Conservation (phyloP, 1,139 yeast genomes). For the Debaryomycetaceae sp. region DNA sequence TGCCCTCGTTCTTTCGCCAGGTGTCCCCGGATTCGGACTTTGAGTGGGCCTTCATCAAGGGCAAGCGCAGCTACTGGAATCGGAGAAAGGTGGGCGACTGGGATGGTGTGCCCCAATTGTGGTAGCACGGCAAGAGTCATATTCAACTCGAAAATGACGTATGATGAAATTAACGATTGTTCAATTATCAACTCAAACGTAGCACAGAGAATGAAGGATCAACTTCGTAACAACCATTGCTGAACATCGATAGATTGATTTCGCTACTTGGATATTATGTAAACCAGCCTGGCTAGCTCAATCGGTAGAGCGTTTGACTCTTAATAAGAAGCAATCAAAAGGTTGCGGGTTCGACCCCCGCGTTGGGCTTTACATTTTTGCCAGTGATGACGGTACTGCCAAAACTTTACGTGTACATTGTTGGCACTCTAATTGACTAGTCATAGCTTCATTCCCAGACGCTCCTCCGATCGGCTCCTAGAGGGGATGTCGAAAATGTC, state of each 20-base stretch:
- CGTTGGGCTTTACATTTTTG: conserved; percentile 32
- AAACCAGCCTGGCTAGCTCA: conserved; percentile 16
- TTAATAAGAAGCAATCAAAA: conserved; percentile 27
- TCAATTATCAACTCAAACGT: no score
- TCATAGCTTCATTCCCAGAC: conserved; percentile 30
- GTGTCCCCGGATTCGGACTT: conserved; percentile 40
- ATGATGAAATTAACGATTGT: no score
- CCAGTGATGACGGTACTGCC: no score
- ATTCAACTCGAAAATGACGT: no score
- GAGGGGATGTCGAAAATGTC: conserved; percentile 20
- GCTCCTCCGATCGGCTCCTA: conserved; percentile 33
- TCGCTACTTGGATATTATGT: background rate
- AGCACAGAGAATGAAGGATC: no score
- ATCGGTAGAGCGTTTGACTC: conserved; percentile 19
- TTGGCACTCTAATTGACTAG: no score
- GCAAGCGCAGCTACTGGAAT: conserved; percentile 75
- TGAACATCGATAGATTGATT: no score
- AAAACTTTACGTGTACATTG: no score
- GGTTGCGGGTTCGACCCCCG: conserved; percentile 54
- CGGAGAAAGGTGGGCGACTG: conserved; percentile 60
- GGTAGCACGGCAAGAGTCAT: no score
- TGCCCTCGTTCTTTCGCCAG: conserved; percentile 63
- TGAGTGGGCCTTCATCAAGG: conserved; percentile 59
- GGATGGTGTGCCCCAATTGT: conserved; percentile 49
- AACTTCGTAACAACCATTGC: conserved; percentile 1